Base-by-base conservation (phyloP, 345 rosid species). In the Eucalyptus sp. region DNA sequence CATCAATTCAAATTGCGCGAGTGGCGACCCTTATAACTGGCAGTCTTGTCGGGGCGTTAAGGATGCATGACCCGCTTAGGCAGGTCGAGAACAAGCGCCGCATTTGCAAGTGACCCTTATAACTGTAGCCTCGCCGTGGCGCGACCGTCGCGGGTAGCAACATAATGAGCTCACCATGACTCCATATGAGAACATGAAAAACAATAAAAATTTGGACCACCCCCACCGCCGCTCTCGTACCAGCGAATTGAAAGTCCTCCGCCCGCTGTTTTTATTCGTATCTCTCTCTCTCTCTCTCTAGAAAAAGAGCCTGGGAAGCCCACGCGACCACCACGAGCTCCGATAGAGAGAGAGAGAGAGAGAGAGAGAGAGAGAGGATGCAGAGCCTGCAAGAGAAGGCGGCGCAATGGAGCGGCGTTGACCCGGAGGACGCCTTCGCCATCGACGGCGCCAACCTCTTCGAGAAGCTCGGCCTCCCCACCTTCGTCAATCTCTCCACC, bases 331-430 rank as follows among this genome's bases (percentile, higher is more conserved):
- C 87, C 43, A 50, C 14, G 14, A 50, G 41, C 64, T 25, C 24
- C 12, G 41, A 1, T 3, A 20, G 68, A 76, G 88, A 43, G 88
- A 51, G 27, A 62, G 27, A 49, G 86, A 13, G 49, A 44, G 41
- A 62, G 86, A 86, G 88, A 51, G 27, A 62, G 27, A 49, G 86
- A 13, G 49, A 44, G 41, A 62, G 86, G 90, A 97, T 96, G 99
- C 98, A 95, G 86, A 93, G 96, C 41, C 93, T 97, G 87, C 99
- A 96, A 52, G 95, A 96, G 90, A 97, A 95, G 91, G 99, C 99
- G 31, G 91, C 98, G 37, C 88, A 92, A 86, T 96, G 96, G 97
- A 97, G 99, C 91, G 98, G 99, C 92, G 98, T 97, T 29, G 90
- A 91, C 87, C 27, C 88, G 20, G 94, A 93, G 33, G 98, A 97